Evolutionary conservation across 805 yeast species (phyloP).

Genomic region (Candida sonorensis): DNA sequence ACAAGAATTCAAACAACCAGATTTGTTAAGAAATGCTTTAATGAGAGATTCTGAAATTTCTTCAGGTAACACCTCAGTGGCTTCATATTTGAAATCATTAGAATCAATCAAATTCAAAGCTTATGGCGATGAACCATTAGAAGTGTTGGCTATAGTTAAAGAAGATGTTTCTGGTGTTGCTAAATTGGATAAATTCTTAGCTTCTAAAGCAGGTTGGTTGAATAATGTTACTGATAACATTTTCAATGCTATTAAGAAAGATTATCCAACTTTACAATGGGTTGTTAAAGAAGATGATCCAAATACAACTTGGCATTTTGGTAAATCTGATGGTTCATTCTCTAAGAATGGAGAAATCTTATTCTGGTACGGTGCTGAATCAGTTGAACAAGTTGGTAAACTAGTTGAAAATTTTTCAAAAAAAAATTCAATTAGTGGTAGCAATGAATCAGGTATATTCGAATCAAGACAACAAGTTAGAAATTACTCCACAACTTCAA

Average conservation of each 20-base stretch:
- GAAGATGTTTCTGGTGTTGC: constrained; percentile 47
- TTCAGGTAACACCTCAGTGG: constrained; percentile 66
- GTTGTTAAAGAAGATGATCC: constrained; percentile 83
- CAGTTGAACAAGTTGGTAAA: constrained; percentile 52
- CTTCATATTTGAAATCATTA: constrained; percentile 71
- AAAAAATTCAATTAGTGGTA: constrained; percentile 33
- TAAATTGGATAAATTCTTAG: constrained; percentile 75
- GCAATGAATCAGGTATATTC: constrained; percentile 43
- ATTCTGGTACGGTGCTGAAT: constrained; percentile 88
- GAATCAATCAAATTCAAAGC: constrained; percentile 60
- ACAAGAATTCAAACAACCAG: constrained; percentile 66
- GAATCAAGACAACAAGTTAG: constrained; percentile 29
- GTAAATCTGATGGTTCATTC: constrained; percentile 90
- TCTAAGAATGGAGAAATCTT: constrained; percentile 81
- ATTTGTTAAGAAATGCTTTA: constrained; percentile 68
- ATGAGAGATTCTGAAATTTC: constrained; percentile 70
- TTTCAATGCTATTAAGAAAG: constrained; percentile 73
- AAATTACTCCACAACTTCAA: constrained; percentile 24
- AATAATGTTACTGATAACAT: constrained; percentile 95
- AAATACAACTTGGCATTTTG: constrained; percentile 86
- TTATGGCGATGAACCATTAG: constrained; percentile 93
- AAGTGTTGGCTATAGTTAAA: constrained; percentile 82
- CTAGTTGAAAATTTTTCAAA: constrained; percentile 52
- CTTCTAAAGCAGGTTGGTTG: constrained; percentile 91
- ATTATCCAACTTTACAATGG: constrained; percentile 77